These are phyloP conservation scores for Rubia balearica DNA, from an alignment of 305 asterid genomes.

Conservation along the genomic window DNA sequence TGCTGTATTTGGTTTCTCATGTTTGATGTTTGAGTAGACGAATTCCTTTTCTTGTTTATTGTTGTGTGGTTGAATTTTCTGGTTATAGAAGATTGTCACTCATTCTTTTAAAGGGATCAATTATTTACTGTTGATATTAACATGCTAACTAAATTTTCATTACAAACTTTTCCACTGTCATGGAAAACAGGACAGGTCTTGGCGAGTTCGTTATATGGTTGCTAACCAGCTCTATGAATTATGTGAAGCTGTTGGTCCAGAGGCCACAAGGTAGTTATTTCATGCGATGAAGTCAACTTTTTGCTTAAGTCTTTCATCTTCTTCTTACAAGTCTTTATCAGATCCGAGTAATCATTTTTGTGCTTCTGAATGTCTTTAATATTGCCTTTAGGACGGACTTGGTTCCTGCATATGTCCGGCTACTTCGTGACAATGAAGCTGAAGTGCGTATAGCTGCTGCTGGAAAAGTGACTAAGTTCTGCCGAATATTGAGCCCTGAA, in stretches of 20 bases:
- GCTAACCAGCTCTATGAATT: slow-evolving; percentile 78
- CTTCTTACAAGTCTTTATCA: background rate
- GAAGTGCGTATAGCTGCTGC: slow-evolving; percentile 56
- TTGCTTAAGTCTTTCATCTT: background rate
- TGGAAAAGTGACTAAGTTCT: slow-evolving; percentile 78
- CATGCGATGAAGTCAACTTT: background rate
- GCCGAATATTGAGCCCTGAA: slow-evolving; percentile 62
- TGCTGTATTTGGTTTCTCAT: background rate
- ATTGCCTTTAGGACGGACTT: slow-evolving; percentile 23
- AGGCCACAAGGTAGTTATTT: slow-evolving; percentile 50
- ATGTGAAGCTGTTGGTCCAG: slow-evolving; percentile 82
- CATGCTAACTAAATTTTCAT: background rate
- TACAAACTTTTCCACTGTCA: background rate
- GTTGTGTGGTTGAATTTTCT: background rate
- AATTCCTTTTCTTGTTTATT: background rate
- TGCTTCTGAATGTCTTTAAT: background rate
- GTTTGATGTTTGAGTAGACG: background rate
- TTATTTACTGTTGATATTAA: background rate
- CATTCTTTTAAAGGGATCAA: background rate
- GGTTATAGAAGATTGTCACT: background rate
- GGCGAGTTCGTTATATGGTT: slow-evolving; percentile 89
- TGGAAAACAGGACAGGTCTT: slow-evolving; percentile 61
- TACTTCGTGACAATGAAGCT: slow-evolving; percentile 42
- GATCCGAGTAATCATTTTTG: background rate
- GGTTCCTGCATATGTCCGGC: slow-evolving; percentile 39